Base-by-base conservation (phyloP, 1,139 yeast species). In the Ogataea hybrid region DNA sequence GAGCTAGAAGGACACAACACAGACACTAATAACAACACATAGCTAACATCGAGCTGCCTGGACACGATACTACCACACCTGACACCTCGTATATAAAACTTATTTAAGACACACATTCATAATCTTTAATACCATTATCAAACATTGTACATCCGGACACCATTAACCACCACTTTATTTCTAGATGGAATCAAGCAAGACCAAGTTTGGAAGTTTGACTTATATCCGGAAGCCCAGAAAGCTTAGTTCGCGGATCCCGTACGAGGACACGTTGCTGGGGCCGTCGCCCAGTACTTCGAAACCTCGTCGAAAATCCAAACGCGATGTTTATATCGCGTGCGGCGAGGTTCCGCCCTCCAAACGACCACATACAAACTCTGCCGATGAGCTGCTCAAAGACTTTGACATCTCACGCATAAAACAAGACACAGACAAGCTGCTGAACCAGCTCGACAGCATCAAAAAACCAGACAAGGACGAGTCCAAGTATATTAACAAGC, bases 1-100 rank as follows among this genome's bases (percentile, higher is more conserved):
- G 71, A 52, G 42, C 63, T 41, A 58, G 51, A 42, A 48, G 56
- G n/a, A 66, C 69, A 50, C 18, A 15, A 15, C 31, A 17, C 7
- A 9, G 31, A 28, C n/a, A 16, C 20, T 15, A 3, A 28, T 12
- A 12, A 28, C 31, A 28, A 28, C n/a, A 28, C 31, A 28, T 28
- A 28, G 27, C 27, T 10, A 11, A 25, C 3, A 25, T 25, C 14
- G 12, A 11, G 27, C 27, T 11, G 27, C 14, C 14, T 11, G 14
- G 14, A 5, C 4, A 15, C 3, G 14, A 31, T 31, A 17, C 21
- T 10, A 14, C n/a, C 11, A 32, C 35, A 20, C 34, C 35, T 9
- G 16, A 20, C 25, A 21, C 35, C 16, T 20, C 12, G 7, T 32
- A 32, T 14, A 32, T 14, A 21, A 6, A 17, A 20, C 15, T 18